Conservation (phyloP, 192 early-diverging fungal species). For the Linnemannia zychae region DNA sequence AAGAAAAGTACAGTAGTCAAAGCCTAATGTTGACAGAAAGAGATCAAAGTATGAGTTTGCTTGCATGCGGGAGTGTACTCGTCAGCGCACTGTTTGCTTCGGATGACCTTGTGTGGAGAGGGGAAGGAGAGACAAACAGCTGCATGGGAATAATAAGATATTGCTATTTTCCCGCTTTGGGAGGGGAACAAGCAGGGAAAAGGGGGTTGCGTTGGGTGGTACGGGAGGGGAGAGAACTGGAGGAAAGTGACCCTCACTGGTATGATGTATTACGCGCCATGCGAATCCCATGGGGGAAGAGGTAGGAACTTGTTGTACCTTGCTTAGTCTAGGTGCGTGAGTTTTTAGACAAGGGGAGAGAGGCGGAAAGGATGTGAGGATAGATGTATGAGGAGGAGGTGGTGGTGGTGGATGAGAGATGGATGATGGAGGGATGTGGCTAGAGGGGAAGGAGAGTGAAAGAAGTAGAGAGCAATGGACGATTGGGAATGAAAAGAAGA, state of each 20-base stretch:
- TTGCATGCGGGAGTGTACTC: background rate
- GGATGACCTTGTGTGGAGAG: constrained; percentile 4
- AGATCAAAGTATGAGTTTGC: background rate
- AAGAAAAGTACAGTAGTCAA: background rate
- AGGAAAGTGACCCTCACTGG: background rate
- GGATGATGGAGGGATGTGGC: background rate
- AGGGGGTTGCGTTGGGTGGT: background rate
- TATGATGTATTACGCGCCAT: background rate
- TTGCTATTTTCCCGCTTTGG: background rate
- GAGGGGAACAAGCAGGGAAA: background rate
- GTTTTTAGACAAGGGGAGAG: background rate
- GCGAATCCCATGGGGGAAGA: background rate
- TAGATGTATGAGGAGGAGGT: background rate
- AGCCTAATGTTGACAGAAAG: background rate
- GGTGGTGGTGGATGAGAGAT: background rate
- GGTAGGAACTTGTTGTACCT: background rate
- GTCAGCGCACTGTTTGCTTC: background rate
- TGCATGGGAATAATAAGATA: background rate
- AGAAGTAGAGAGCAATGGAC: background rate
- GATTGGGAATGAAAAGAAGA: background rate
- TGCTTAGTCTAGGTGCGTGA: background rate
- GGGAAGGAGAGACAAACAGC: too few species aligned
- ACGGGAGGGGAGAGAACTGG: background rate
- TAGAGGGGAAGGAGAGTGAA: background rate
- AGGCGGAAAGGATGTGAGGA: background rate